Evolutionary conservation across 345 rosid genomes (phyloP).

Genomic region (Aquilaria sinensis): DNA sequence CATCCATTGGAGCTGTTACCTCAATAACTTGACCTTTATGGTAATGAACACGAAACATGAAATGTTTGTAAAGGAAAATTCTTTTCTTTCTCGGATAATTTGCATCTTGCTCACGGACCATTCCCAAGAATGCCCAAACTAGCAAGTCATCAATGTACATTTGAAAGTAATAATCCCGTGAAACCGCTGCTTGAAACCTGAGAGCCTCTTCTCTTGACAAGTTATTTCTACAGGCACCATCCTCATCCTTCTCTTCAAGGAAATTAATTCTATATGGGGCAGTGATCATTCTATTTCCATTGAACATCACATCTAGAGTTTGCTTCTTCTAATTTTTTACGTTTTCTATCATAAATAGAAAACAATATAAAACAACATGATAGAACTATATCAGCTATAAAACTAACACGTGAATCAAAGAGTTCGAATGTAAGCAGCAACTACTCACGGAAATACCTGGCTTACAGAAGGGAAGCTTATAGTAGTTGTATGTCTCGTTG

Average conservation of each 20-base stretch:
- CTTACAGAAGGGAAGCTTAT: constrained; percentile 45
- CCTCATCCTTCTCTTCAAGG: constrained; percentile 31
- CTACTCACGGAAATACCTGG: constrained; percentile 22
- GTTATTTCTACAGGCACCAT: constrained; percentile 34
- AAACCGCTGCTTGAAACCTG: constrained; percentile 28
- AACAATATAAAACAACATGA: background rate
- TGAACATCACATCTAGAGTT: no score
- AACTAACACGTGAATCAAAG: background rate
- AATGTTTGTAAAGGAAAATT: constrained; percentile 37
- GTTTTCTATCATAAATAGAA: constrained; percentile 18
- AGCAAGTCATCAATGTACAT: constrained; percentile 56
- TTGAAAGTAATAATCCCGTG: constrained; percentile 46
- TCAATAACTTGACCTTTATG: constrained; percentile 46
- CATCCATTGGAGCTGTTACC: constrained; percentile 30
- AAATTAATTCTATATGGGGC: constrained; percentile 27
- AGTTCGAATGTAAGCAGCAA: no score
- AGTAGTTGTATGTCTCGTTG: constrained; percentile 44
- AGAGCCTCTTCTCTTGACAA: constrained; percentile 32
- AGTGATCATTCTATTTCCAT: constrained; percentile 1
- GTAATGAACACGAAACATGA: constrained; percentile 36
- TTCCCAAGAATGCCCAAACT: constrained; percentile 48
- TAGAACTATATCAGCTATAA: no score
- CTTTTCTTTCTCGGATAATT: constrained; percentile 31
- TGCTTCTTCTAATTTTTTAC: constrained; percentile 28
- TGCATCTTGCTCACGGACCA: constrained; percentile 30